These are phyloP conservation scores for Colletotrichum eremochloae DNA, from an alignment of 2,329 filamentous ascomycete genomes.

Conservation along the genomic window DNA sequence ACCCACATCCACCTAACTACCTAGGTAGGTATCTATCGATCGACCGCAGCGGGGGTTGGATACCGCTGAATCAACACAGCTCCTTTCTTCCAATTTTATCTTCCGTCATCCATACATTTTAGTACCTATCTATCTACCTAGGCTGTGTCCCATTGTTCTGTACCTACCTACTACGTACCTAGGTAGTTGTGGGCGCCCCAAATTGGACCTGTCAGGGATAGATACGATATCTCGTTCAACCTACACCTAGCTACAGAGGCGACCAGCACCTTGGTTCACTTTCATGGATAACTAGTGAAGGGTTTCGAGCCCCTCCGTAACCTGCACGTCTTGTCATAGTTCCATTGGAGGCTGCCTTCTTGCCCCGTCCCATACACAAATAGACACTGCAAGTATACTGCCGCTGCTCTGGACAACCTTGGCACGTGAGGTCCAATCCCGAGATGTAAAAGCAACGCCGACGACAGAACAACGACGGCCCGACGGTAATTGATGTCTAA, in stretches of 20 bases:
- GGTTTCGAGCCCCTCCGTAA: background rate
- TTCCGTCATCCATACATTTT: background rate
- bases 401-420: background rate
- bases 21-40: conserved; percentile 28
- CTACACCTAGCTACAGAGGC: background rate
- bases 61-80: conserved; percentile 19
- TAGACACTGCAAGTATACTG: background rate
- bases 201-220: conserved; percentile 41
- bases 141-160: background rate
- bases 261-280: conserved; percentile 20
- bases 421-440: conserved; percentile 11
- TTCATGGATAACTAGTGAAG: conserved; percentile 12
- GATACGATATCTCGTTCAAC: conserved; percentile 27
- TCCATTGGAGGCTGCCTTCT: background rate
- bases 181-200: background rate
- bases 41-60: conserved; percentile 32
- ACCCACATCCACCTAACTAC: background rate
- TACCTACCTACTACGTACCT: background rate
- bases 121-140: background rate
- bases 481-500: conserved; percentile 3
- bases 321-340: conserved; percentile 16
- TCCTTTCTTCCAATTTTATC: conserved; percentile 13
- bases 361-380: background rate
- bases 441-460: conserved; percentile 1
- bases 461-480: conserved; percentile 14